Conservation (phyloP, 306 rosid species). For the Cicer yamashitae region DNA sequence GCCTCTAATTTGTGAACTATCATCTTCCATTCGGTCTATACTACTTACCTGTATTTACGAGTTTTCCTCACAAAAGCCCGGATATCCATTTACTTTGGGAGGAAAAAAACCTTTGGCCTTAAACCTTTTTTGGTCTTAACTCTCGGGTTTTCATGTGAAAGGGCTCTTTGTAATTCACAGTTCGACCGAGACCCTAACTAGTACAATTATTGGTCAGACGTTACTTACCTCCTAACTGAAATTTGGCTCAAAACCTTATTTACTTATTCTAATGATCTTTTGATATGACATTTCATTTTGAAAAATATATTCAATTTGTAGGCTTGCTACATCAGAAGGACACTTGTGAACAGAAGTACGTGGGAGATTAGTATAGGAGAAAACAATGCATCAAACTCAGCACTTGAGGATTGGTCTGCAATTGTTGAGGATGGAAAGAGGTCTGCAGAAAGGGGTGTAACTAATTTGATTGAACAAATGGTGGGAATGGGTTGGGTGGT, state of each 20-base stretch:
- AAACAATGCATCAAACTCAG: slow-evolving; percentile 45
- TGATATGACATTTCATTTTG: background rate
- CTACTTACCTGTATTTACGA: background rate
- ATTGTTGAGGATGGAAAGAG: slow-evolving; percentile 66
- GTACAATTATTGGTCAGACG: no score
- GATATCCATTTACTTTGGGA: background rate
- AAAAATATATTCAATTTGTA: slow-evolving; percentile 20
- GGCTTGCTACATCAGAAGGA: slow-evolving; percentile 76
- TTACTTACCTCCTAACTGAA: no score
- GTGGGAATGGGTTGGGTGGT: slow-evolving; percentile 67
- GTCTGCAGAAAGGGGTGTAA: slow-evolving; percentile 57
- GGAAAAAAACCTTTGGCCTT: background rate
- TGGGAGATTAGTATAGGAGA: slow-evolving; percentile 52
- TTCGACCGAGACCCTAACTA: no score
- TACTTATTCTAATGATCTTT: slow-evolving; percentile 22
- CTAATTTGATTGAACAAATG: slow-evolving; percentile 62
- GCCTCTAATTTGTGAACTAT: background rate
- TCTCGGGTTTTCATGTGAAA: no score
- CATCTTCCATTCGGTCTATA: background rate
- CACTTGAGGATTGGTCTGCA: slow-evolving; percentile 61
- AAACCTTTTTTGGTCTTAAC: no score
- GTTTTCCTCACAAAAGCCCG: background rate
- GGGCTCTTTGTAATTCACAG: no score
- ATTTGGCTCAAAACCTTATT: background rate
- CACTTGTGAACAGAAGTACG: slow-evolving; percentile 45